Conservation (phyloP, 371 early-diverging fungal species). For the Mortierella sp. region DNA sequence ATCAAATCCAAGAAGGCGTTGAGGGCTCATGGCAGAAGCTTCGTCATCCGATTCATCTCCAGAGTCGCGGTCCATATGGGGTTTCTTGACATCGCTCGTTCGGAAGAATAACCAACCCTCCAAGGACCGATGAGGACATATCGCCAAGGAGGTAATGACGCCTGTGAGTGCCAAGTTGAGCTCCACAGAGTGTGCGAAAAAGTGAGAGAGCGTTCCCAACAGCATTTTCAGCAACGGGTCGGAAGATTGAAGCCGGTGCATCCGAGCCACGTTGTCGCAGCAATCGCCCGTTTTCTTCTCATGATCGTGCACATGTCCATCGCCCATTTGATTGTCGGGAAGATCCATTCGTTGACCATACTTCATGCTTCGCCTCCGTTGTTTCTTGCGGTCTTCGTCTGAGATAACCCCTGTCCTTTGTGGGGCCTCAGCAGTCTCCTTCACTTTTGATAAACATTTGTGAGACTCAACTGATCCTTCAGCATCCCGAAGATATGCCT, state of each 20-base stretch:
- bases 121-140: constrained; percentile 78
- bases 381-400: constrained; percentile 45
- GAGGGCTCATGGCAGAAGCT: neutral
- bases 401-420: neutral
- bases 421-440: constrained; percentile 14
- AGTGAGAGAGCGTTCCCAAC: constrained; percentile 71
- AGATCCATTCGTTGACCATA: constrained; percentile 61
- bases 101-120: constrained; percentile 82
- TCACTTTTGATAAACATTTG: constrained; percentile 59
- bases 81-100: constrained; percentile 65
- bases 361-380: constrained; percentile 65
- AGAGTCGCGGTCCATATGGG: constrained; percentile 32
- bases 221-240: constrained; percentile 75
- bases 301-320: constrained; percentile 5
- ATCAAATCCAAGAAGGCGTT: neutral
- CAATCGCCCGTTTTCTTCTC: constrained; percentile 4
- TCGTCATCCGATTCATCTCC: constrained; percentile 32
- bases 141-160: constrained; percentile 81
- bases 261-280: constrained; percentile 17
- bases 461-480: constrained; percentile 71
- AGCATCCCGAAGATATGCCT: constrained; percentile 81
- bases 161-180: constrained; percentile 92
- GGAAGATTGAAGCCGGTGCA: constrained; percentile 64
- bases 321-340: constrained; percentile 9
- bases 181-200: constrained; percentile 86